Conservation (phyloP, 371 early-diverging fungal genomes). For the Umbelopsis sp. region DNA sequence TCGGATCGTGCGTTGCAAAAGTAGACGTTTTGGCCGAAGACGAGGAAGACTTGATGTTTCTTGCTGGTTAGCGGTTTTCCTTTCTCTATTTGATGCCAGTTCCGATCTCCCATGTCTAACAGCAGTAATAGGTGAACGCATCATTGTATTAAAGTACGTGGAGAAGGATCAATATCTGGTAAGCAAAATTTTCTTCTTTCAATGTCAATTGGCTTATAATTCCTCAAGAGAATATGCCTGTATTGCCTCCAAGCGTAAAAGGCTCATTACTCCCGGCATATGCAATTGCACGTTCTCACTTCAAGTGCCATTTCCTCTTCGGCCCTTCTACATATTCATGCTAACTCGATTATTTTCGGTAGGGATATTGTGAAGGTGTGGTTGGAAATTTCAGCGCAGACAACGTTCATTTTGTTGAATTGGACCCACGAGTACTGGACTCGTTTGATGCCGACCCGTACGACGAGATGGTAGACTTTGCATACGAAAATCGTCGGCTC, state of each 20-base stretch:
- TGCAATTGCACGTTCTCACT: too few relatives aligned
- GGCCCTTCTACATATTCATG: not conserved
- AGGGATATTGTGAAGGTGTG: conserved; percentile 66
- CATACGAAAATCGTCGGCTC: conserved; percentile 3
- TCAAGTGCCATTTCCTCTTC: too few relatives aligned
- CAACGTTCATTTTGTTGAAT: conserved; percentile 60
- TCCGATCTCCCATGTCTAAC: not conserved
- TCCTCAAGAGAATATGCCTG: not conserved
- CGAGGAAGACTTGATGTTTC: conserved; percentile 59
- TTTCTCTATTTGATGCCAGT: not conserved
- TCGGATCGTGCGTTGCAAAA: conserved; percentile 56
- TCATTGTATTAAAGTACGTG: conserved; percentile 48
- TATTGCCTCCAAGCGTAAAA: too few relatives aligned
- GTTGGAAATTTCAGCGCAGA: conserved; percentile 59
- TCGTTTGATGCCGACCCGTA: conserved; percentile 44
- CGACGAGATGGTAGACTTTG: not conserved
- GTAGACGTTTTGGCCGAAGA: conserved; percentile 54
- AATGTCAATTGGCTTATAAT: not conserved
- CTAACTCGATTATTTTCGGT: not conserved
- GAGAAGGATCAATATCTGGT: conserved; percentile 50
- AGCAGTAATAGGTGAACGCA: conserved; percentile 41
- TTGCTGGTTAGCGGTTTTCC: conserved; percentile 43
- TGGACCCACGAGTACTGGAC: conserved; percentile 54
- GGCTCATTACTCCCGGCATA: too few relatives aligned
- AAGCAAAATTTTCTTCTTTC: conserved; percentile 8